phyloP scores from a whole-genome alignment of 257 asterid species.

The Prunella vulgaris region DNA sequence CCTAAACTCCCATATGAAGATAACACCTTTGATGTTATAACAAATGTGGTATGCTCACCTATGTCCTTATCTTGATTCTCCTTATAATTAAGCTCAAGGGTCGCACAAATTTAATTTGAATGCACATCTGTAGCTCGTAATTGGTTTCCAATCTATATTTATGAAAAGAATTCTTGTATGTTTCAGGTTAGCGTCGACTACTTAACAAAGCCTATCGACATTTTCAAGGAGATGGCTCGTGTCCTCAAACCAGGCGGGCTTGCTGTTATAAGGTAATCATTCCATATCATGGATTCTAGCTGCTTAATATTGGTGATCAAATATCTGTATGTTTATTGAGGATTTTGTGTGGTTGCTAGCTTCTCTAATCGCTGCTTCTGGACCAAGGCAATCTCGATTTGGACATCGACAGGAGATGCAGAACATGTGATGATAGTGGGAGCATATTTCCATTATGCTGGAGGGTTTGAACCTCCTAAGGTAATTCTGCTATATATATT shows the following conservation, averaged over 20 bases:
- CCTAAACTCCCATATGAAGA: constrained; percentile 86
- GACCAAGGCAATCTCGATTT: constrained; percentile 91
- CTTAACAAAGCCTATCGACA: constrained; percentile 74
- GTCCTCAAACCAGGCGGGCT: constrained; percentile 92
- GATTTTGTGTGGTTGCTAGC: constrained; percentile 31
- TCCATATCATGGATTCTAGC: background rate
- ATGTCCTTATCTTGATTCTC: background rate
- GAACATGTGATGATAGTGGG: constrained; percentile 93
- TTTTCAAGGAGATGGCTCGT: constrained; percentile 84
- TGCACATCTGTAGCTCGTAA: background rate
- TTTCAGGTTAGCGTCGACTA: constrained; percentile 95
- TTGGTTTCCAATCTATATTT: background rate
- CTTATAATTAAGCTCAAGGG: too few relatives aligned
- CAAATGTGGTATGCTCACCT: constrained; percentile 66
- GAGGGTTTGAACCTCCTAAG: constrained; percentile 97
- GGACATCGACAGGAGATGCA: constrained; percentile 96
- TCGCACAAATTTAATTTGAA: too few relatives aligned
- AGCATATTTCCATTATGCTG: constrained; percentile 92
- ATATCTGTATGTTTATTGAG: background rate
- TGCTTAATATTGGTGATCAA: background rate
- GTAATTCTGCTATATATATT: constrained; percentile 29
- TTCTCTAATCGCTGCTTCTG: constrained; percentile 97
- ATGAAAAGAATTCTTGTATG: background rate
- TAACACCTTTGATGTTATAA: constrained; percentile 71
- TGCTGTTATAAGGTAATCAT: constrained; percentile 63